These are phyloP conservation scores for Passalora sequoiae DNA, from an alignment of 2,329 filamentous ascomycete species.

Conservation along the genomic window DNA sequence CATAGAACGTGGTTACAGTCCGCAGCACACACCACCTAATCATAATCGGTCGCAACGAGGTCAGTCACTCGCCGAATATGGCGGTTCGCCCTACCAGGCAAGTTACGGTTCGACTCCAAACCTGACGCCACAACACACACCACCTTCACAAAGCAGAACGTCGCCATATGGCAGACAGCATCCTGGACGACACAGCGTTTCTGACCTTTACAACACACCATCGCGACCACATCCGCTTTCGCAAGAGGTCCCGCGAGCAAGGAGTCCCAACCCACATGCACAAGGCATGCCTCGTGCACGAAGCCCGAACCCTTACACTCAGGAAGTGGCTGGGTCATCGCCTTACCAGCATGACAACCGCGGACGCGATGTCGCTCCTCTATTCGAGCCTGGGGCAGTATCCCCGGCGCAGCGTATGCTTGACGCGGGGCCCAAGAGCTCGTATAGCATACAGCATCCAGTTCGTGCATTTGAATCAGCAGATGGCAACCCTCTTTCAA, in stretches of 20 bases:
- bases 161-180: conserved; percentile 20
- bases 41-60: conserved; percentile 23
- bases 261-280: conserved; percentile 27
- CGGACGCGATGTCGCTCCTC: conserved; percentile 17
- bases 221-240: conserved; percentile 35
- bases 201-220: conserved; percentile 31
- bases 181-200: conserved; percentile 30
- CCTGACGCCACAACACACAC: conserved; percentile 23
- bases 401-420: conserved; percentile 26
- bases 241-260: conserved; percentile 31
- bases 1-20: conserved; percentile 27
- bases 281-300: background rate
- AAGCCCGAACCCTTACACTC: conserved; percentile 6
- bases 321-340: conserved; percentile 6
- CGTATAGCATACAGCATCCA: conserved; percentile 31
- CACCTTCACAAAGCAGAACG: conserved; percentile 22
- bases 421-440: conserved; percentile 18
- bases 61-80: conserved; percentile 30
- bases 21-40: conserved; percentile 22
- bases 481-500: conserved; percentile 39
- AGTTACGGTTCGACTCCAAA: conserved; percentile 28
- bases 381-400: conserved; percentile 31
- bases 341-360: conserved; percentile 19
- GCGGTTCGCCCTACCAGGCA: conserved; percentile 26
- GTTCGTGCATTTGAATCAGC: conserved; percentile 32